These are phyloP conservation scores for Scedosporium apiospermum DNA, from an alignment of 2,329 filamentous ascomycete species.

Conservation along the genomic window DNA sequence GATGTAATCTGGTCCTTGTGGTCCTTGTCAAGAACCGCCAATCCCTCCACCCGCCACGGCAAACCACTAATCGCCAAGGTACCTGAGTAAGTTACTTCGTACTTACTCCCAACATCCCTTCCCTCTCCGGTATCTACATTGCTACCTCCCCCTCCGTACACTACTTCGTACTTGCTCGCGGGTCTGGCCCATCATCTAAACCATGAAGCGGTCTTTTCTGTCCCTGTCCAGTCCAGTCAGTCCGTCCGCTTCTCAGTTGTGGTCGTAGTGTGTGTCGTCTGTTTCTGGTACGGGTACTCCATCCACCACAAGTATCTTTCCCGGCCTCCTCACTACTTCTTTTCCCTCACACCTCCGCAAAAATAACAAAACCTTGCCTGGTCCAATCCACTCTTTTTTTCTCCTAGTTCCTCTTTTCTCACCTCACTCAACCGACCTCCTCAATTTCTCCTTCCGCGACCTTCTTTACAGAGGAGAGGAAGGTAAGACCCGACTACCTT, in stretches of 20 bases:
- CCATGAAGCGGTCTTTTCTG: background rate
- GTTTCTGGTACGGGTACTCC: conserved; percentile 1
- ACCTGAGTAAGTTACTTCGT: background rate
- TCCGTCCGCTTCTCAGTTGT: conserved; percentile 1
- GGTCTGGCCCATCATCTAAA: background rate
- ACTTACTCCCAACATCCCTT: background rate
- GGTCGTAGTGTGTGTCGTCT: background rate
- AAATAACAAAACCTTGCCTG: conserved; percentile 8
- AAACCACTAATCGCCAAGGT: conserved; percentile 1
- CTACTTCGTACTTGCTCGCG: background rate
- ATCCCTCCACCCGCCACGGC: background rate
- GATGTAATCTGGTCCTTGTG: background rate
- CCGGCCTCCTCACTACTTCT: conserved; percentile 3
- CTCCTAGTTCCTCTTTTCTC: conserved; percentile 2
- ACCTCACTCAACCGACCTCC: conserved; percentile 7
- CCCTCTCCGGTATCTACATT: background rate
- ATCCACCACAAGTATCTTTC: conserved; percentile 5
- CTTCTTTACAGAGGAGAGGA: conserved; percentile 6
- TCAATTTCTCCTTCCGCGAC: conserved; percentile 5
- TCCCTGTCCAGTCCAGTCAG: too few species aligned
- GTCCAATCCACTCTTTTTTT: conserved; percentile 6
- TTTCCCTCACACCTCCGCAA: conserved; percentile 7
- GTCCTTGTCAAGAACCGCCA: conserved; percentile 1
- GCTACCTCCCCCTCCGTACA: background rate
- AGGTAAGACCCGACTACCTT: conserved; percentile 5